phyloP scores from a whole-genome alignment of 805 yeast species.

The Jamesozyma hellenica region DNA sequence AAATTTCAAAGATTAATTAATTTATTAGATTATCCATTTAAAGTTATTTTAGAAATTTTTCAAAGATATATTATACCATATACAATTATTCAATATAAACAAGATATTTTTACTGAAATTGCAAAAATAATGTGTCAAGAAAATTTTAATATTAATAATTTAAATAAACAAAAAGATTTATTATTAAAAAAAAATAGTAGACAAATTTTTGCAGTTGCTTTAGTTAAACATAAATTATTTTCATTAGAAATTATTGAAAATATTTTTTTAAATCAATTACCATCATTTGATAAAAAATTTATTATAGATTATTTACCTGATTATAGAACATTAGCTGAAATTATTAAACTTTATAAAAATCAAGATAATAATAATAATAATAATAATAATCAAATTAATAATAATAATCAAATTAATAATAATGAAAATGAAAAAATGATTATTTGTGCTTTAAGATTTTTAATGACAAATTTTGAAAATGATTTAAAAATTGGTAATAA shows the following conservation, averaged over 20 bases:
- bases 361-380: conserved; percentile 8
- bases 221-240: conserved; percentile 26
- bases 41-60: conserved; percentile 58
- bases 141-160: conserved; percentile 12
- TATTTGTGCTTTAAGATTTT: conserved; percentile 19
- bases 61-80: conserved; percentile 68
- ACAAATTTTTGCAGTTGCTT: conserved; percentile 28
- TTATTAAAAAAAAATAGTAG: conserved; percentile 24
- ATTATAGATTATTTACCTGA: conserved; percentile 24
- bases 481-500: conserved; percentile 22
- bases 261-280: conserved; percentile 21
- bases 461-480: conserved; percentile 22
- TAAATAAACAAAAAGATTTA: conserved; percentile 15
- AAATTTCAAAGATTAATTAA: conserved; percentile 53
- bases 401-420: no score
- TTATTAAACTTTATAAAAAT: conserved; percentile 22
- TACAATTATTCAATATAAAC: conserved; percentile 54
- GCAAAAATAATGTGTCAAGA: conserved; percentile 25
- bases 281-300: conserved; percentile 22
- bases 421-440: conserved; percentile 22
- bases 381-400: no score
- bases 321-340: conserved; percentile 27
- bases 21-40: conserved; percentile 51
- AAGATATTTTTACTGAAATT: conserved; percentile 41
- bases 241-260: conserved; percentile 25